A percentile compares a stretch with the other conserved stretches of the same genome.
Conservation (phyloP, 805 yeast species). For the Kazachstania taianensis region DNA sequence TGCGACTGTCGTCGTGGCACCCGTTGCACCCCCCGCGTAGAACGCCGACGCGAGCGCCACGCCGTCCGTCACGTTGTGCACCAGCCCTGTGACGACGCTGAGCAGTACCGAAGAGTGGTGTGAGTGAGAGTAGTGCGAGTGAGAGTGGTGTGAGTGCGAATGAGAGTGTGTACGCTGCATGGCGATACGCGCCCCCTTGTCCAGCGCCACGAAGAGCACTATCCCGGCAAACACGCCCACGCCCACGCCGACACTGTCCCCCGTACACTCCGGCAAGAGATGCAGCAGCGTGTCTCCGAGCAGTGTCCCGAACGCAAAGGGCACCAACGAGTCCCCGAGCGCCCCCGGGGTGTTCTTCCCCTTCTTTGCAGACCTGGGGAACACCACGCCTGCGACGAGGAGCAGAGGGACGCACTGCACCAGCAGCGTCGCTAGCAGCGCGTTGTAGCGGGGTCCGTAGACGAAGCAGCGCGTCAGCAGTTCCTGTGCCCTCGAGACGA, state of each 20-base stretch:
- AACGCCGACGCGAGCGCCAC: conserved; percentile 65
- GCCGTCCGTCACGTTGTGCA: conserved; percentile 73
- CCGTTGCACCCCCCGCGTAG: conserved; percentile 47
- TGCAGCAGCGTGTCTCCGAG: conserved; percentile 69
- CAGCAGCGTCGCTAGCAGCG: conserved; percentile 52
- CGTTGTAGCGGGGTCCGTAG: conserved; percentile 43
- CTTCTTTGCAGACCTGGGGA: conserved; percentile 39
- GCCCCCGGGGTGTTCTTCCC: neutral
- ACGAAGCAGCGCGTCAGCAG: conserved; percentile 13
- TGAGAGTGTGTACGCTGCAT: conserved; percentile 32
- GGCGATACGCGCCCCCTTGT: too few species aligned
- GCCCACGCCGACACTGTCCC: conserved; percentile 38
- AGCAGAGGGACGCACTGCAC: conserved; percentile 50
- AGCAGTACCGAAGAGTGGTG: conserved; percentile 46
- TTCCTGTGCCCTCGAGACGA: neutral
- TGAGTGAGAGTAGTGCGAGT: neutral
- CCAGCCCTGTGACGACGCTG: conserved; percentile 58
- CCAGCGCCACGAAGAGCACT: conserved; percentile 48
- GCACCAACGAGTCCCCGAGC: conserved; percentile 34
- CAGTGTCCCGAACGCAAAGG: conserved; percentile 70
- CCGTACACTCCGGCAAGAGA: conserved; percentile 49
- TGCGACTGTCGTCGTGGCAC: conserved; percentile 60
- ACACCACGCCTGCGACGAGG: conserved; percentile 34
- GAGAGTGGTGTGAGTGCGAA: conserved; percentile 26
- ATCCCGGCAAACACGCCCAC: conserved; percentile 51